phyloP scores from a whole-genome alignment of 2,329 filamentous ascomycete genomes.

The Microsporum audouinii region DNA sequence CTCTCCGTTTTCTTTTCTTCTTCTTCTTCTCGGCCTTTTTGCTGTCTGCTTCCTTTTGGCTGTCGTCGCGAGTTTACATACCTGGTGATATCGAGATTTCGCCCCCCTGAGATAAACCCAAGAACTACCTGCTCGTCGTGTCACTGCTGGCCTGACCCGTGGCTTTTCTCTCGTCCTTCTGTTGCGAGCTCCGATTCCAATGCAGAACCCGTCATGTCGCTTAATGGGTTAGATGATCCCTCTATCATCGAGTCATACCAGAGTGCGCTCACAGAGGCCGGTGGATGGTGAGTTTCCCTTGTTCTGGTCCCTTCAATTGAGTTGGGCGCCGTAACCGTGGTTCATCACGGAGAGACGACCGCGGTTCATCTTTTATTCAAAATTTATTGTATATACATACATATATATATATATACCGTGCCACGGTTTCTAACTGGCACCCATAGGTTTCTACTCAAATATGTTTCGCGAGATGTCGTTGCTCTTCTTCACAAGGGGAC shows the following conservation, averaged over 20 bases:
- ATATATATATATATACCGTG: no score
- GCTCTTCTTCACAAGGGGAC: conserved; percentile 64
- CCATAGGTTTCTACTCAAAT: conserved; percentile 84
- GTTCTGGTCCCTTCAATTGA: conserved; percentile 4
- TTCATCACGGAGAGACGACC: not conserved
- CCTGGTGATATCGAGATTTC: no score
- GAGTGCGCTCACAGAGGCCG: conserved; percentile 64
- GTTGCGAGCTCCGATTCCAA: conserved; percentile 11
- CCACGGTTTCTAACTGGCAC: not conserved
- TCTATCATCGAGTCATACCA: conserved; percentile 78
- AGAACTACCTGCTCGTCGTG: not conserved
- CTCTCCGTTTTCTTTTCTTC: not conserved
- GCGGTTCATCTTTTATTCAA: not conserved
- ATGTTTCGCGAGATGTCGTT: conserved; percentile 77
- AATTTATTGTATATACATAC: not conserved
- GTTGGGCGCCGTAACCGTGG: conserved; percentile 8
- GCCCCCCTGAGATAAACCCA: not conserved
- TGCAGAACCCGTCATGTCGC: conserved; percentile 55
- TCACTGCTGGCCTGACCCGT: not conserved
- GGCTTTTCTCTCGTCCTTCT: not conserved
- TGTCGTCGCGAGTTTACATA: not conserved
- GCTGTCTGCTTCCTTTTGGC: not conserved
- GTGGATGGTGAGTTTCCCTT: conserved; percentile 68
- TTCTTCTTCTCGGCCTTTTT: not conserved
- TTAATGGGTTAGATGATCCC: conserved; percentile 82